Evolutionary conservation across 768 basidiomycete species (phyloP).

Genomic region (Suillus sp.): DNA sequence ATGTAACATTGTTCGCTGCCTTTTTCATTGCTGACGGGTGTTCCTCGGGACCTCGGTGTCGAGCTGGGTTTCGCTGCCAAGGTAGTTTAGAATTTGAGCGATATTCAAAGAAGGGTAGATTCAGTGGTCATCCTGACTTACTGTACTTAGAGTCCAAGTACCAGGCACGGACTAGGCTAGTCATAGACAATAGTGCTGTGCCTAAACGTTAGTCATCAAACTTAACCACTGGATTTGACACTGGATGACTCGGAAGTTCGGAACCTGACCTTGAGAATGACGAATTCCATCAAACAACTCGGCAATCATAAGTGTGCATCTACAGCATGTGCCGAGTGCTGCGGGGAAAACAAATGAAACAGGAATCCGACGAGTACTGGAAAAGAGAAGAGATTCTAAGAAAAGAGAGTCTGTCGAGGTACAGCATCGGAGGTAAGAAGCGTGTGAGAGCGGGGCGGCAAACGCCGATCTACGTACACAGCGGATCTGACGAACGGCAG

Average conservation of each 20-base stretch:
- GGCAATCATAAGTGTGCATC: background rate
- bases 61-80: background rate
- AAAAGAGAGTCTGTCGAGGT: background rate
- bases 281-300: background rate
- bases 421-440: constrained; percentile 9
- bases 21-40: background rate
- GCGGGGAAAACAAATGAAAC: background rate
- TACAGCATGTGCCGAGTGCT: constrained; percentile 1
- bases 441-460: constrained; percentile 8
- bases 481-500: constrained; percentile 17
- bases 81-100: background rate
- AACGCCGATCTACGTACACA: constrained; percentile 17
- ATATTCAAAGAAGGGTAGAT: constrained; percentile 6
- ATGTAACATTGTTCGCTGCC: background rate
- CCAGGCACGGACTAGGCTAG: background rate
- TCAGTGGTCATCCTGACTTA: background rate
- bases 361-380: background rate
- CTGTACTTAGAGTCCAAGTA: background rate
- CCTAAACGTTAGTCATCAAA: constrained; percentile 6
- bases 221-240: constrained; percentile 1
- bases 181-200: background rate
- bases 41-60: constrained; percentile 19
- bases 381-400: background rate
- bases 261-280: background rate
- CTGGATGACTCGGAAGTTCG: constrained; percentile 7